phyloP scores from a whole-genome alignment of 768 basidiomycete species.

The Fomitopsis serialis region DNA sequence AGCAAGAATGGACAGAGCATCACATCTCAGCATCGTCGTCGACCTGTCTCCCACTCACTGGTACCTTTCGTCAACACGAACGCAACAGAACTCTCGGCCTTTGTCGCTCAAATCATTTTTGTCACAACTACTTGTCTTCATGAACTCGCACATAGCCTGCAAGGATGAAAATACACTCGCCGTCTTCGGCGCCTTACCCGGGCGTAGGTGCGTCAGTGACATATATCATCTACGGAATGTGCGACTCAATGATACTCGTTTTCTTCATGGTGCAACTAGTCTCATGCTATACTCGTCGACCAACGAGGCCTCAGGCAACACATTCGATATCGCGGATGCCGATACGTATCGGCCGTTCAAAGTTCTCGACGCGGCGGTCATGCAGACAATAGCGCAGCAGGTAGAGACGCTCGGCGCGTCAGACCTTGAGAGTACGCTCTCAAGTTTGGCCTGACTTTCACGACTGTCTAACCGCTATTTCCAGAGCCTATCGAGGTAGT shows the following conservation, averaged over 20 bases:
- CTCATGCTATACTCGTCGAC: constrained; percentile 74
- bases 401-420: constrained; percentile 45
- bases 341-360: constrained; percentile 86
- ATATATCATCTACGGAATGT: no score
- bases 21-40: constrained; percentile 77
- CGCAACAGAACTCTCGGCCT: constrained; percentile 35
- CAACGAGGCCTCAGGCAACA: constrained; percentile 37
- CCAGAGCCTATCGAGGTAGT: constrained; percentile 73
- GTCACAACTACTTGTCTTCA: constrained; percentile 80
- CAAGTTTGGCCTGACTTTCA: constrained; percentile 5
- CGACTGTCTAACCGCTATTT: constrained; percentile 2
- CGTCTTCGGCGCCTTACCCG: constrained; percentile 85
- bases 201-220: constrained; percentile 55
- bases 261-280: constrained; percentile 33
- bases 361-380: constrained; percentile 63
- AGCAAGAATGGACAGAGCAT: constrained; percentile 38
- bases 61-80: constrained; percentile 58
- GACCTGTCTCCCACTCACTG: constrained; percentile 87
- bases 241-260: background rate
- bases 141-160: constrained; percentile 89
- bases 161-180: constrained; percentile 91
- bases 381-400: constrained; percentile 55
- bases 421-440: constrained; percentile 45
- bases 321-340: constrained; percentile 46
- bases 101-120: constrained; percentile 71